phyloP scores from a whole-genome alignment of 257 asterid species.

The Echites panduratus region DNA sequence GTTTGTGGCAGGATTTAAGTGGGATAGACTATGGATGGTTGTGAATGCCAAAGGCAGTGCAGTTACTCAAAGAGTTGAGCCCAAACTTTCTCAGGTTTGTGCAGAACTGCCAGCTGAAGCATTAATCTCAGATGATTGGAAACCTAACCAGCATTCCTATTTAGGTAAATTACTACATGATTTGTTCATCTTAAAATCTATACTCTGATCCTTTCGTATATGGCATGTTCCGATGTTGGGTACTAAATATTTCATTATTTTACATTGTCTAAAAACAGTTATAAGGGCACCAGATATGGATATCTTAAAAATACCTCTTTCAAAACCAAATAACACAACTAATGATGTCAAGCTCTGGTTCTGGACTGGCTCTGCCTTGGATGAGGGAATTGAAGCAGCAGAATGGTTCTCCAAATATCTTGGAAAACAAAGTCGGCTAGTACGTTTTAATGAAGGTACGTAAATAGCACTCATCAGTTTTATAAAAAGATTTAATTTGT shows the following conservation, averaged over 20 bases:
- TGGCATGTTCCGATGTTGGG: too few relatives aligned
- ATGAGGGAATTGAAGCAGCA: slow-evolving; percentile 33
- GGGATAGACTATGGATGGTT: slow-evolving; percentile 32
- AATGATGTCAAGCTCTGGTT: slow-evolving; percentile 29
- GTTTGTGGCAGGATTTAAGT: slow-evolving; percentile 19
- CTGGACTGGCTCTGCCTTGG: slow-evolving; percentile 36
- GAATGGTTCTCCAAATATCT: slow-evolving; percentile 28
- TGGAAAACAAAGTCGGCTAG: slow-evolving; percentile 30
- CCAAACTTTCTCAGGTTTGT: slow-evolving; percentile 26
- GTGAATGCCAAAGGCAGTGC: slow-evolving; percentile 32
- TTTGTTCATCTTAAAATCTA: too few relatives aligned
- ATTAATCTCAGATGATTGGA: slow-evolving; percentile 17
- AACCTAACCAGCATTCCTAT: slow-evolving; percentile 21
- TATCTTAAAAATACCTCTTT: slow-evolving; percentile 21
- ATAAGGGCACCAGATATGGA: slow-evolving; percentile 30
- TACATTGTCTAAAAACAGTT: slow-evolving; percentile 1
- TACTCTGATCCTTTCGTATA: too few relatives aligned
- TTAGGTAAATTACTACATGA: slow-evolving; percentile 13
- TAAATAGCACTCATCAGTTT: slow-evolving; percentile 10
- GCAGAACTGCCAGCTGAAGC: slow-evolving; percentile 26
- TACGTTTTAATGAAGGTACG: slow-evolving; percentile 31
- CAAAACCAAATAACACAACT: slow-evolving; percentile 17
- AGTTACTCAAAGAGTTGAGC: slow-evolving; percentile 27
- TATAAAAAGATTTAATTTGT: not conserved
- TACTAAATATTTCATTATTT: too few relatives aligned